Conservation (phyloP, 306 rosid genomes). For the Mucuna pruriens region DNA sequence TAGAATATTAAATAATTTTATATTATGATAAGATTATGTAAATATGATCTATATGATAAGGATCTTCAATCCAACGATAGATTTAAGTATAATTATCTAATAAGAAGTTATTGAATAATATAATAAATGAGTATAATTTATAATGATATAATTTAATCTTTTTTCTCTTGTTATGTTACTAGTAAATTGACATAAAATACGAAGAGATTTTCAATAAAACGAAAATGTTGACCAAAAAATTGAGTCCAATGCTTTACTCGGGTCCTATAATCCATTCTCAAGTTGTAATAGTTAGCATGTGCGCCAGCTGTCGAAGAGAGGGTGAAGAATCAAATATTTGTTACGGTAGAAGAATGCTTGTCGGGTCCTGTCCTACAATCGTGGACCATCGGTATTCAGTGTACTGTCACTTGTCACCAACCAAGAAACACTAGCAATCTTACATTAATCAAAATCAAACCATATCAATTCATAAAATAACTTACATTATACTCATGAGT, state of each 20-base stretch:
- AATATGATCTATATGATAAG: no score
- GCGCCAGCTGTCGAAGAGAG: constrained; percentile 4
- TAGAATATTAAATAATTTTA: no score
- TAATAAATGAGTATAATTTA: no score
- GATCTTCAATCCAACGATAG: no score
- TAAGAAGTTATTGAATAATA: no score
- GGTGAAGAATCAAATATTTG: constrained; percentile 27
- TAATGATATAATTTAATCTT: no score
- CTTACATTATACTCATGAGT: neutral
- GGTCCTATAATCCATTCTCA: neutral
- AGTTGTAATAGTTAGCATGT: constrained; percentile 14
- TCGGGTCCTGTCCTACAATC: constrained; percentile 1
- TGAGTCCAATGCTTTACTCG: neutral
- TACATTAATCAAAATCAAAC: constrained; percentile 8
- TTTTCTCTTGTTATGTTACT: no score
- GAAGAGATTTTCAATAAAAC: neutral
- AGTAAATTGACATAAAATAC: neutral
- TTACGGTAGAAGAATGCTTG: constrained; percentile 3
- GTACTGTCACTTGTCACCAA: constrained; percentile 13
- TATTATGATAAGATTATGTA: no score
- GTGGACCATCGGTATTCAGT: neutral
- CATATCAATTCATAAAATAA: neutral
- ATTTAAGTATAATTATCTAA: no score
- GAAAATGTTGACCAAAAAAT: neutral
- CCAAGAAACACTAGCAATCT: constrained; percentile 16